Base-by-base conservation (phyloP, 176 grass and related monocot species). In the Phyllostachys edulis region DNA sequence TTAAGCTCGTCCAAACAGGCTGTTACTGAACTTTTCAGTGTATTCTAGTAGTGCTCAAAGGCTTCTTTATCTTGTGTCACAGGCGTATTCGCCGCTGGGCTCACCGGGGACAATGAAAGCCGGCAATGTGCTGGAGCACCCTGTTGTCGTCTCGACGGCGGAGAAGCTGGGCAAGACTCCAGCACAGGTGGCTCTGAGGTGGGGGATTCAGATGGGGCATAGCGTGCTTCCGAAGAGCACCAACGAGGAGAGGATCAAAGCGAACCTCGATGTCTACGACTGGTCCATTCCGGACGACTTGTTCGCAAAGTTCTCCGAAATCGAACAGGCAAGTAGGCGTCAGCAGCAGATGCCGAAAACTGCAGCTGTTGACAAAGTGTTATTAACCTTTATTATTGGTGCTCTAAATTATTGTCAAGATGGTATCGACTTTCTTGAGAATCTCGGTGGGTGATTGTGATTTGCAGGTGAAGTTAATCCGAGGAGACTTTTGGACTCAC, bases 171-270 rank as follows among this genome's bases (percentile, higher is more conserved):
- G 83, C 18, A 95, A 87, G 82, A 86, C 93, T 15, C 63, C 90
- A 4, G 93, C 88, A 75, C 93, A 95, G 78, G 85, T 95, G 41
- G 85, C 75, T 7, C 76, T 95, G 17, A 71, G 82, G 9, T 95
- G 93, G 93, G 93, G 90, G 5, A 9, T 92, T 67, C 90, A 95
- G 75, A 92, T 77, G 27, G 90, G 93, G 45, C 75, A 95, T 40
- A 87, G 90, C 44, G 88, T 95, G 75, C 88, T 92, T 18, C 93
- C 90, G 5, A 92, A 95, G 87, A 95, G 93, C 79, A 86, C 88
- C 9, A 70, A 9, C 2, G 85, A 90, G 87, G 52, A 61, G 57
- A 80, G 90, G 39, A 86, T 95, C 51, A 77, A 52, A 70, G 82
- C 67, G 49, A 95, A 95, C 79, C 13, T 92, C 10, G 82, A 90